Percentiles rank a stretch among this genome's conserved stretches.
Conservation (phyloP, 1,284 basidiomycete genomes). For the Xerocomus nothofagi region DNA sequence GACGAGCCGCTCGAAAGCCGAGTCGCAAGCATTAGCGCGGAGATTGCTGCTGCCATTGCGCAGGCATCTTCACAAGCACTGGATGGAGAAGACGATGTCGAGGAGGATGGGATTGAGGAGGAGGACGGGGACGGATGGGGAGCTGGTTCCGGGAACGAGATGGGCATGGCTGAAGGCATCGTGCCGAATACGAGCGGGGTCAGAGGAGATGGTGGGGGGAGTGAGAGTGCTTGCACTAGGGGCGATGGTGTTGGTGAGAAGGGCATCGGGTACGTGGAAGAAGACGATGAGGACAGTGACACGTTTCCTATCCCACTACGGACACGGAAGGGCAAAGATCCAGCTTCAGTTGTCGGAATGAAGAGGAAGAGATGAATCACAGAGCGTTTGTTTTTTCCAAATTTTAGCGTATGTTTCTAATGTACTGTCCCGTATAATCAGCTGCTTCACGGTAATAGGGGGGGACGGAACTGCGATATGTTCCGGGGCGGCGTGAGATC, state of each 20-base stretch:
- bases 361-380: slow-evolving; percentile 62
- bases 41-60: slow-evolving; percentile 72
- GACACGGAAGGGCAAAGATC: slow-evolving; percentile 56
- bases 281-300: slow-evolving; percentile 59
- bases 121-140: slow-evolving; percentile 46
- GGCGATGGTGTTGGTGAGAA: slow-evolving; percentile 15
- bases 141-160: slow-evolving; percentile 50
- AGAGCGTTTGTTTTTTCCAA: slow-evolving; percentile 3
- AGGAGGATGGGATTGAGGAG: slow-evolving; percentile 36
- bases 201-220: slow-evolving; percentile 41
- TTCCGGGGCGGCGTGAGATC: slow-evolving; percentile 28
- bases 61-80: slow-evolving; percentile 55
- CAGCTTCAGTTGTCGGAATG: slow-evolving; percentile 44
- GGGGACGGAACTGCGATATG: slow-evolving; percentile 6
- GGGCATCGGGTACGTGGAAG: slow-evolving; percentile 20
- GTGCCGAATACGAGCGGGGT: slow-evolving; percentile 61
- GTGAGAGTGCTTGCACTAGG: slow-evolving; percentile 3
- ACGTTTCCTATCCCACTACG: slow-evolving; percentile 66
- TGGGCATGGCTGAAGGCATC: slow-evolving; percentile 46
- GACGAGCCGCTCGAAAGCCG: slow-evolving; percentile 56
- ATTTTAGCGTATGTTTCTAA: slow-evolving; percentile 20
- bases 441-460: slow-evolving; percentile 8
- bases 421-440: slow-evolving; percentile 23
- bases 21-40: slow-evolving; percentile 69
- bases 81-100: slow-evolving; percentile 52